Evolutionary conservation across 441 rosid species (phyloP).

Genomic region (Lepidium campestre): DNA sequence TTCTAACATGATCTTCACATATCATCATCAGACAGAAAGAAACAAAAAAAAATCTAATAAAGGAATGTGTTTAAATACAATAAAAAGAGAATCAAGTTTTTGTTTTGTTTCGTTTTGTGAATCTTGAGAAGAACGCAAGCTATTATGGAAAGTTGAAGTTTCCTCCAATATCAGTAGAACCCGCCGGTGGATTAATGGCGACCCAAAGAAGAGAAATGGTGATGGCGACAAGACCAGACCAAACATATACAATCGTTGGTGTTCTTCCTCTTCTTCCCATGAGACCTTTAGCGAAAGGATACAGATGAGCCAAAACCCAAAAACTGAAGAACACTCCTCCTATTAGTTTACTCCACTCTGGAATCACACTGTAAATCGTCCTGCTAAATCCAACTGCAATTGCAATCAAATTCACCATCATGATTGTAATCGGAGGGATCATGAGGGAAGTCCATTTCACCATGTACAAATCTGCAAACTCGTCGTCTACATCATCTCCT

Average conservation of each 20-base stretch:
- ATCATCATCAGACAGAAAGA: background rate
- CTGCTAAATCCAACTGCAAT: conserved; percentile 88
- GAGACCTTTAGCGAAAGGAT: conserved; percentile 85
- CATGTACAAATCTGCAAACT: conserved; percentile 68
- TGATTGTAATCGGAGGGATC: conserved; percentile 82
- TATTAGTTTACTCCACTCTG: conserved; percentile 72
- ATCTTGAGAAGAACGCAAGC: conserved; percentile 11
- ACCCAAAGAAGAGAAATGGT: conserved; percentile 92
- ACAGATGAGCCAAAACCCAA: conserved; percentile 92
- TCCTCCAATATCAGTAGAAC: conserved; percentile 67
- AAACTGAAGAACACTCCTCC: conserved; percentile 94
- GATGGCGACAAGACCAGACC: conserved; percentile 90
- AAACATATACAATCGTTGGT: conserved; percentile 86
- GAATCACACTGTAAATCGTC: conserved; percentile 72
- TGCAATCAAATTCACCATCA: conserved; percentile 77
- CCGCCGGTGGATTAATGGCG: conserved; percentile 74
- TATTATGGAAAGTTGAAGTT: conserved; percentile 78
- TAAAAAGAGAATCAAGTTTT: background rate
- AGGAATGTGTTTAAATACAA: conserved; percentile 26
- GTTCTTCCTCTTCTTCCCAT: conserved; percentile 95
- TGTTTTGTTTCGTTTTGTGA: background rate
- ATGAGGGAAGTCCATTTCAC: conserved; percentile 78
- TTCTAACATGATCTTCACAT: background rate
- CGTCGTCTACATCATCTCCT: conserved; percentile 79
- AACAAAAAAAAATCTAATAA: conserved; percentile 21